Conservation (phyloP, 1,284 basidiomycete genomes). For the Cutaneotrichosporon sp. region DNA sequence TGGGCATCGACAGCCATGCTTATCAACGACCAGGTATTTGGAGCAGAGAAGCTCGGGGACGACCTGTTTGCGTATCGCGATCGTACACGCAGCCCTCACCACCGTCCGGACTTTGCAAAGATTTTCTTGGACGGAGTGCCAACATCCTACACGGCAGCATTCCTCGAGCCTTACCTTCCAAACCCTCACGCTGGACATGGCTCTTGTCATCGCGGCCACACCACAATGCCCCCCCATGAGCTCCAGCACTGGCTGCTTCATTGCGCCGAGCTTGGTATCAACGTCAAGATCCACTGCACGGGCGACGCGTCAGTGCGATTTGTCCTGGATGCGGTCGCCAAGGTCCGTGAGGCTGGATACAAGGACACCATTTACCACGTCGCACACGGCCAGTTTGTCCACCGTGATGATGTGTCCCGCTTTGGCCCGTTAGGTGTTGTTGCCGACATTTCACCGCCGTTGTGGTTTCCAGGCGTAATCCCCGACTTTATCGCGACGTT, state of each 20-base stretch:
- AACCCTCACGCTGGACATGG: background rate
- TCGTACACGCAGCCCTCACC: background rate
- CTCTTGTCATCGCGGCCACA: conserved; percentile 2
- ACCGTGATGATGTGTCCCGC: background rate
- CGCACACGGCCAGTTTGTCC: conserved; percentile 6
- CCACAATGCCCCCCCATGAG: conserved; percentile 5
- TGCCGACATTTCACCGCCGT: conserved; percentile 1
- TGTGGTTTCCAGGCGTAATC: conserved; percentile 5
- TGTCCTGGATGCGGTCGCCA: conserved; percentile 5
- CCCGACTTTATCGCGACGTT: background rate
- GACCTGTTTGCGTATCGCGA: conserved; percentile 1
- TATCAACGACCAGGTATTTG: conserved; percentile 8
- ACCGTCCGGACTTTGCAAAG: conserved; percentile 8
- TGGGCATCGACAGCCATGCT: conserved; percentile 3
- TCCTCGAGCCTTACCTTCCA: conserved; percentile 2
- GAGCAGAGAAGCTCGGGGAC: background rate
- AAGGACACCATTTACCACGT: conserved; percentile 1
- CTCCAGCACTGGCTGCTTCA: conserved; percentile 4
- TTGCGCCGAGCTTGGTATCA: conserved; percentile 2
- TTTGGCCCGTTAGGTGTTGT: conserved; percentile 4
- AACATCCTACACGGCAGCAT: conserved; percentile 3
- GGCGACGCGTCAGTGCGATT: conserved; percentile 5
- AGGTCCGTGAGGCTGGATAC: background rate
- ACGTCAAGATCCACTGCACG: conserved; percentile 7
- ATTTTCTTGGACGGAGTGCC: conserved; percentile 9